Percentiles rank a stretch among this genome's conserved stretches.
Conservation (phyloP, 768 basidiomycete genomes). For the Amanita jacksonii region DNA sequence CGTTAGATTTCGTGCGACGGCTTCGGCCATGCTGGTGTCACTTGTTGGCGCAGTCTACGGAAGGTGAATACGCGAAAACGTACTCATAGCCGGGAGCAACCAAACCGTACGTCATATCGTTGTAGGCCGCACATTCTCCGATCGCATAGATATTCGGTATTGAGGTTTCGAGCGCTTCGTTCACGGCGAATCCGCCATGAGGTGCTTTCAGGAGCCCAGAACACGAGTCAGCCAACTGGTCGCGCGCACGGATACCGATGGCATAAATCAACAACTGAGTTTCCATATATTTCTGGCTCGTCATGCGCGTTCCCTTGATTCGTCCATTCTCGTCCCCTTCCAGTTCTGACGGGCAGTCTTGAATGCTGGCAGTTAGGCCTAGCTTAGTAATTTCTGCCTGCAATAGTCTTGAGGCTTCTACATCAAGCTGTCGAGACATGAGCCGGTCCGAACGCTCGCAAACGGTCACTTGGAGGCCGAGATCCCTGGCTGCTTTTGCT, state of each 20-base stretch:
- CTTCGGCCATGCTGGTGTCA: constrained; percentile 57
- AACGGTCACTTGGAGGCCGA: constrained; percentile 24
- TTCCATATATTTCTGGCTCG: constrained; percentile 34
- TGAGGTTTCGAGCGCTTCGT: constrained; percentile 47
- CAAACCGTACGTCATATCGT: constrained; percentile 57
- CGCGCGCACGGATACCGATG: constrained; percentile 62
- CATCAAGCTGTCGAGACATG: constrained; percentile 20
- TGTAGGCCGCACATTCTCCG: constrained; percentile 70
- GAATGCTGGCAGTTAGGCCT: constrained; percentile 8
- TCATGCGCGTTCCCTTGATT: constrained; percentile 41
- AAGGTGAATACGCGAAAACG: not conserved
- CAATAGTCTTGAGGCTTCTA: constrained; percentile 18
- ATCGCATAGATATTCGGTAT: constrained; percentile 58
- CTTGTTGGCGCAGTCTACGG: not conserved
- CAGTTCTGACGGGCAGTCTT: not conserved
- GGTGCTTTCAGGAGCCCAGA: constrained; percentile 41
- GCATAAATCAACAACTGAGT: constrained; percentile 56
- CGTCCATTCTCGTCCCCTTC: constrained; percentile 14
- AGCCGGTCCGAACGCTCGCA: constrained; percentile 13
- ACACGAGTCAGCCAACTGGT: constrained; percentile 44
- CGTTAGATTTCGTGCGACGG: constrained; percentile 64
- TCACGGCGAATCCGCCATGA: constrained; percentile 49
- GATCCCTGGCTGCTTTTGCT: constrained; percentile 61
- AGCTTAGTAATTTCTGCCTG: constrained; percentile 15
- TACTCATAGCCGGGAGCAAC: constrained; percentile 56